Conservation (phyloP, 2,329 filamentous ascomycete species). For the Cladosporium cucumerinum region DNA sequence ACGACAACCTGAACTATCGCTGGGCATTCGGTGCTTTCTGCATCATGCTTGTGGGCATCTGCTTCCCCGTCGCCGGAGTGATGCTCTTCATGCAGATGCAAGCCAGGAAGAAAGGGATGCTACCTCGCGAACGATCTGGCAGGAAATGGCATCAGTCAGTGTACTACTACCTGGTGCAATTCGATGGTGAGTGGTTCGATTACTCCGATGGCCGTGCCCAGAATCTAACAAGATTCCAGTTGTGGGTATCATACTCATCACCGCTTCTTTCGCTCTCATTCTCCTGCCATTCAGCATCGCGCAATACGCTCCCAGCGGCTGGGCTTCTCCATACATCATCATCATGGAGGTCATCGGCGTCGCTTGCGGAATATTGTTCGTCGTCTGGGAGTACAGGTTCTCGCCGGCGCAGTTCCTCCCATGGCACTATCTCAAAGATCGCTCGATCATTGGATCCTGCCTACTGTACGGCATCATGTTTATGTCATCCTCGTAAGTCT, state of each 20-base stretch:
- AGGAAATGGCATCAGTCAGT: slow-evolving; percentile 49
- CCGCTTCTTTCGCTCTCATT: slow-evolving; percentile 59
- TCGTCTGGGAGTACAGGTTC: slow-evolving; percentile 38
- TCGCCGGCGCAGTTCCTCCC: slow-evolving; percentile 42
- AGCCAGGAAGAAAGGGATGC: slow-evolving; percentile 54
- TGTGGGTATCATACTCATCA: slow-evolving; percentile 60
- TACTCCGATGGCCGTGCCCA: neutral
- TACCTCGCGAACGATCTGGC: slow-evolving; percentile 43
- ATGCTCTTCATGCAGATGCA: slow-evolving; percentile 59
- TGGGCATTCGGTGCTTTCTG: slow-evolving; percentile 68
- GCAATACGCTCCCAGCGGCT: slow-evolving; percentile 32
- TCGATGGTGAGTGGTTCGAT: slow-evolving; percentile 49
- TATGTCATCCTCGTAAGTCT: slow-evolving; percentile 42
- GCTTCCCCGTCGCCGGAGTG: slow-evolving; percentile 58
- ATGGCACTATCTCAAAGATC: slow-evolving; percentile 47
- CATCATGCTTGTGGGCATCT: slow-evolving; percentile 60
- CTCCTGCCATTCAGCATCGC: slow-evolving; percentile 63
- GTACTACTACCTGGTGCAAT: slow-evolving; percentile 57
- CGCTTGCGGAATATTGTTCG: slow-evolving; percentile 36
- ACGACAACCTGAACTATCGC: slow-evolving; percentile 51
- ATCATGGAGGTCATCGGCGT: slow-evolving; percentile 40
- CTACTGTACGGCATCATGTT: slow-evolving; percentile 42
- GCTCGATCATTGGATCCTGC: slow-evolving; percentile 53
- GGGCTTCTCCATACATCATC: slow-evolving; percentile 39
- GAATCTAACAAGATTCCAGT: neutral